These are phyloP conservation scores for Melanomma pulvis-pyrius DNA, from an alignment of 495 filamentous ascomycete genomes.

Conservation along the genomic window DNA sequence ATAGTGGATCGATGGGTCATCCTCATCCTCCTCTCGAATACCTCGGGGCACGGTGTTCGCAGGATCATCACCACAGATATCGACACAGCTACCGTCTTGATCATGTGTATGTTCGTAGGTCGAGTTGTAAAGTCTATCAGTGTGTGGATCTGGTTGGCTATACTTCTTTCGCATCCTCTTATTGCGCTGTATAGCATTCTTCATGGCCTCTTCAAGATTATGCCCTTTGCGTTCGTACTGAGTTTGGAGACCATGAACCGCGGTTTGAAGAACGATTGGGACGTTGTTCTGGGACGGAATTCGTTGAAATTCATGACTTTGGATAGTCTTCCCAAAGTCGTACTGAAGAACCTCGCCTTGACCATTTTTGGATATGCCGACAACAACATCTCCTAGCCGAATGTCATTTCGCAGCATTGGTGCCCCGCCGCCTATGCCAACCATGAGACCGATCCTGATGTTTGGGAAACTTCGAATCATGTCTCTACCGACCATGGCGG, in stretches of 20 bases:
- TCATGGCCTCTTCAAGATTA: background rate
- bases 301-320: background rate
- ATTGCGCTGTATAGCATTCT: background rate
- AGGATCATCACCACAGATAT: background rate
- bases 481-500: background rate
- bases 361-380: background rate
- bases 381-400: conserved; percentile 4
- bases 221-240: background rate
- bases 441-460: background rate
- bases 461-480: background rate
- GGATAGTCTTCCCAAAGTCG: too few species aligned
- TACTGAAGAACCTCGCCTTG: background rate
- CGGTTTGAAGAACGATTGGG: background rate
- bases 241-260: background rate
- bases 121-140: background rate
- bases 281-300: background rate
- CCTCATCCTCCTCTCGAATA: background rate
- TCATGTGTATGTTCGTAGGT: background rate
- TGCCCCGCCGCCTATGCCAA: background rate
- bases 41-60: background rate
- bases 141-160: background rate
- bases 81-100: background rate
- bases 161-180: background rate
- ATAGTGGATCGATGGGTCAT: background rate
- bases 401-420: background rate